Base-by-base conservation (phyloP, 2,329 filamentous ascomycete genomes). In the Cladosporium sp. region DNA sequence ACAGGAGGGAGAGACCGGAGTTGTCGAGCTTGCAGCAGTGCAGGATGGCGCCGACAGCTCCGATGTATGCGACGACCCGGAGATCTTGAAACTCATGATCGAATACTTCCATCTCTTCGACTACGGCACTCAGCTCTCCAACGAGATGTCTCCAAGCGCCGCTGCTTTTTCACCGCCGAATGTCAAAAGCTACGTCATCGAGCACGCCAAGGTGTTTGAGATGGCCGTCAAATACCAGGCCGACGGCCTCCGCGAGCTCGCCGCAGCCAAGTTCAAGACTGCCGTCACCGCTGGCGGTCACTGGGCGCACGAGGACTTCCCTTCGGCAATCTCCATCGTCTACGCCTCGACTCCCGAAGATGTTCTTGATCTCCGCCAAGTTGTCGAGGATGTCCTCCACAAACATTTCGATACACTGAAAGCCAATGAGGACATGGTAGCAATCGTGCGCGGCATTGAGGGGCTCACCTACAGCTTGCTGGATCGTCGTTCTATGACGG, bases 191-290 rank as follows among this genome's bases (percentile, higher is more conserved):
- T 7, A 14, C 18, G 36, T 64, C 41, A 34, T 58, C 14, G 38
- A 74, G 28, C 80, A 81, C 66, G 78, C 79, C 49, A 79, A 78
- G 65, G 77, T 81, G 38, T 82, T 81, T 68, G 79, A 79, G n/a
- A 77, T 80, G 51, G 80, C 79, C n/a, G 78, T 80, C 71, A 81
- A 81, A 77, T 71, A 70, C 67, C 78, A 76, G 59, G 78, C 81
- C 52, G 66, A 73, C 15, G 78, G 77, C 59, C 74, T 81, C 21
- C 79, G 80, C 67, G 67, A 72, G 4, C 75, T 81, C 30, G 74
- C 79, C 30, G 72, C 74, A 32, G 73, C 71, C 44, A 81, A 81
- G 67, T 81, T 80, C 67, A 71, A 73, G 15, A 67, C 73, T 24
- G 75, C 79, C 49, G 66, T 80, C n/a, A 68, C 74, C 21, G 62